Conservation (phyloP, 257 asterid species). For the Nicotiana benthamiana region DNA sequence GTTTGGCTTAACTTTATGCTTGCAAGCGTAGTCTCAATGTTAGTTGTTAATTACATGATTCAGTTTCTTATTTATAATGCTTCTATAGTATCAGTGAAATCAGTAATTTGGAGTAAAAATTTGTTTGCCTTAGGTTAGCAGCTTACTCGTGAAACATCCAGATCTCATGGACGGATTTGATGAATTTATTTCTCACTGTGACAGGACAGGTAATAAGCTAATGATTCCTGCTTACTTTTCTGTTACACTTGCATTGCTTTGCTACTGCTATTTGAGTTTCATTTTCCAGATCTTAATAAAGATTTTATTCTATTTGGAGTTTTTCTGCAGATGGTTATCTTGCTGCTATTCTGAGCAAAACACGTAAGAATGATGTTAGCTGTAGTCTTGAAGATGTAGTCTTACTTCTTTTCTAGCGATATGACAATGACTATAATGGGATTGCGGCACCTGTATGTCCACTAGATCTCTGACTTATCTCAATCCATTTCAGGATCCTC, state of each 20-base stretch:
- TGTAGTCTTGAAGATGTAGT: not conserved
- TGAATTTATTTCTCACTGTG: constrained; percentile 37
- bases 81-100: constrained; percentile 10
- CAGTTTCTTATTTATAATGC: constrained; percentile 12
- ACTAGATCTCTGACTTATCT: not conserved
- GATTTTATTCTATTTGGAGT: not conserved
- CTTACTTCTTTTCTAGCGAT: too few relatives aligned
- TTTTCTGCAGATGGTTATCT: constrained; percentile 12
- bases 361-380: not conserved
- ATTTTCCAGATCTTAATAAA: constrained; percentile 1
- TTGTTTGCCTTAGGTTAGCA: constrained; percentile 37
- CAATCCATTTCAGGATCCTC: constrained; percentile 9
- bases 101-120: constrained; percentile 19
- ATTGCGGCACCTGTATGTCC: not conserved
- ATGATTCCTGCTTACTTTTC: constrained; percentile 8
- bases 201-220: constrained; percentile 42
- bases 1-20: not conserved
- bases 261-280: constrained; percentile 11
- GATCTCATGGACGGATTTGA: constrained; percentile 60
- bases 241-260: not conserved
- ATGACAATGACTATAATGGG: not conserved
- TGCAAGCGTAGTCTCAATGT: not conserved
- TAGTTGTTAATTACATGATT: constrained; percentile 3
- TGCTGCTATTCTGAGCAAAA: constrained; percentile 11
- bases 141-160: constrained; percentile 46